Evolutionary conservation across 345 rosid species (phyloP).

Genomic region (Sapria himalayana): DNA sequence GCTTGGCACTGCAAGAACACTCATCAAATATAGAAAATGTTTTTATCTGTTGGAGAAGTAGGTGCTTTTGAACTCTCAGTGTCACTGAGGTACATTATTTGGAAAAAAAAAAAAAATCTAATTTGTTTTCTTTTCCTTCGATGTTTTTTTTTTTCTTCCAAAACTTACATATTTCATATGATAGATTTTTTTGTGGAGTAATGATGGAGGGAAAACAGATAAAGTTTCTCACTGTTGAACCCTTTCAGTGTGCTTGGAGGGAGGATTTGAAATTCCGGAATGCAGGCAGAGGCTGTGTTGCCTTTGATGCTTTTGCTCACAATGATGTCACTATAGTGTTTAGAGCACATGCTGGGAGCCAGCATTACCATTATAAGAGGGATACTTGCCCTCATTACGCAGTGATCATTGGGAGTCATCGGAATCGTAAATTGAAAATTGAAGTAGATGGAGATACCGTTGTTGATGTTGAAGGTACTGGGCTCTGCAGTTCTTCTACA

Average conservation of each 20-base stretch:
- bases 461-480: constrained; percentile 59
- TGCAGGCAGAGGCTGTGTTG: constrained; percentile 90
- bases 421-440: constrained; percentile 75
- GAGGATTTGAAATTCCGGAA: constrained; percentile 73
- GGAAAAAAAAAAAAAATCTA: background rate
- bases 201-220: constrained; percentile 38
- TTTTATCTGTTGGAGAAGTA: constrained; percentile 6
- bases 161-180: background rate
- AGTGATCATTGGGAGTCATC: constrained; percentile 81
- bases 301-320: constrained; percentile 85
- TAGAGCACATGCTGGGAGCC: constrained; percentile 82
- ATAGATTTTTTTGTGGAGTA: constrained; percentile 7
- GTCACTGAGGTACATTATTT: constrained; percentile 1
- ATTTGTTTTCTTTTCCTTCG: background rate
- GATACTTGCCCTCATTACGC: constrained; percentile 88
- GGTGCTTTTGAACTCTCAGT: constrained; percentile 6
- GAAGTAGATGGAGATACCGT: constrained; percentile 74
- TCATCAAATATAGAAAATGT: too few species aligned
- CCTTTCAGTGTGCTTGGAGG: constrained; percentile 97
- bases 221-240: constrained; percentile 74
- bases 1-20: too few species aligned
- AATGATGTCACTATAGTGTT: constrained; percentile 93
- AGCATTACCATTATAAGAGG: constrained; percentile 78
- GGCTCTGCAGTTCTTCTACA: constrained; percentile 56
- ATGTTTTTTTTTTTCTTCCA: too few species aligned